Evolutionary conservation across 2,329 filamentous ascomycete genomes (phyloP), one percentile per base, ranked within the genome.

Genomic region (Coniella lustricola): DNA sequence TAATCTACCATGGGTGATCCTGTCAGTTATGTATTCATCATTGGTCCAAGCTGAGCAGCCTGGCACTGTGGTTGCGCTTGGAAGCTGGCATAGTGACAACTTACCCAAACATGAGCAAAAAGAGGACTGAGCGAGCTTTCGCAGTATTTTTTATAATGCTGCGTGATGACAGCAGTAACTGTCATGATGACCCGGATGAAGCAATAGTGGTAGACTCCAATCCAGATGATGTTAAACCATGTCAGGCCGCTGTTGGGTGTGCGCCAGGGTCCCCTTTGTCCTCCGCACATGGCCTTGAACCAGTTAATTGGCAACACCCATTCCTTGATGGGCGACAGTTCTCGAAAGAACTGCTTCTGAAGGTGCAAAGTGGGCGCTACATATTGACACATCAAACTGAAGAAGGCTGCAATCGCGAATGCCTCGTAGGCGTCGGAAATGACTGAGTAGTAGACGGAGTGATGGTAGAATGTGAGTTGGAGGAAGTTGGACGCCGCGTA

Each of bases 161-260:
- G 79, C 0, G 85, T 81, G 32, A 86, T 67, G 17, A 93, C 85
- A 1, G 88, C 84, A 14, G 87, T 80, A 51, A 91, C 74, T 29
- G 88, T 93, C 76, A 90, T 88, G 59, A 83, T 67, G 16, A 91
- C 84, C 39, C 87, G 81, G 54, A 91, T 80, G 59, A 91, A 82
- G 68, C 86, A 90, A 68, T 93, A 94, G 60, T 94, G 88, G 66
- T 90, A 94, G 48, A 93, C 76, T 46, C 84, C 82, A 40, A 86
- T 76, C 85, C 85, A 93, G 57, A 90, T 75, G 51, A 90, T 81
- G 63, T 95, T 95, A 69, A 94, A 94, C 87, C 87, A 93, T 1
- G 88, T 94, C 63, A 94, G 68, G 1, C 89, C 88, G 64, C 85
- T 93, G 56, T 77, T 73, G 0, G 89, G 88, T n/a, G 76, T 84